Evolutionary conservation across 495 filamentous ascomycete species (phyloP).

Genomic region (Trichoderma parareesei): DNA sequence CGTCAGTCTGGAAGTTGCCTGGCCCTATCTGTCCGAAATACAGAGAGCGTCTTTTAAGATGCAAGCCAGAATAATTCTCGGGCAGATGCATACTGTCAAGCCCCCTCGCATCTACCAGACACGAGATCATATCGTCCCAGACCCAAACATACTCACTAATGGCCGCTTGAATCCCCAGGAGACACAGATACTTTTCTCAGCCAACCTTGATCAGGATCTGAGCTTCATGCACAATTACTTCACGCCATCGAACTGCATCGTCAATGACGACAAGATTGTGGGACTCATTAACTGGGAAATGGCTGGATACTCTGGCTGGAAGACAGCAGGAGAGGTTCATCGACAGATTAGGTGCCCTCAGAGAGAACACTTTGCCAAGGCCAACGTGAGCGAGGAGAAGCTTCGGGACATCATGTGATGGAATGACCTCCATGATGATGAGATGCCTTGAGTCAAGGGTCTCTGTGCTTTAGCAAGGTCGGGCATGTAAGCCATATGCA

Average conservation of each 20-base stretch:
- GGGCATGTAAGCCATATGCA: too few relatives aligned
- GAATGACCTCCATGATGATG: too few relatives aligned
- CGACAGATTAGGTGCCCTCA: slow-evolving; percentile 29
- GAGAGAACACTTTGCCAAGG: slow-evolving; percentile 27
- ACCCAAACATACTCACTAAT: slow-evolving; percentile 29
- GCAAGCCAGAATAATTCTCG: slow-evolving; percentile 35
- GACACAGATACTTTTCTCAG: slow-evolving; percentile 27
- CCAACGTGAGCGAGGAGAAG: too few relatives aligned
- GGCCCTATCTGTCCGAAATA: slow-evolving; percentile 30
- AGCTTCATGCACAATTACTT: slow-evolving; percentile 40
- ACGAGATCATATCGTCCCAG: slow-evolving; percentile 26
- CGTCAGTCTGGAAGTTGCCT: slow-evolving; percentile 35
- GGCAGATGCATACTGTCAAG: slow-evolving; percentile 34
- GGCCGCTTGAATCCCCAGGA: slow-evolving; percentile 26
- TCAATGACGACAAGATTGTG: slow-evolving; percentile 34
- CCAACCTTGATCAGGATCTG: slow-evolving; percentile 23
- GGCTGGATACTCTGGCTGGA: slow-evolving; percentile 39
- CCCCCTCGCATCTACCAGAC: slow-evolving; percentile 16
- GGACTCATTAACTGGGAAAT: slow-evolving; percentile 41
- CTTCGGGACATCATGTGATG: too few relatives aligned
- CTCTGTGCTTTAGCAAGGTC: too few relatives aligned
- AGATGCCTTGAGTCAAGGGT: too few relatives aligned
- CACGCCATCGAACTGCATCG: slow-evolving; percentile 32
- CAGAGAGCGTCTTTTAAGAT: slow-evolving; percentile 36
- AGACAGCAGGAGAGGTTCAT: slow-evolving; percentile 31